Evolutionary conservation across 2,329 filamentous ascomycete genomes (phyloP), one percentile per base, ranked within the genome.

Genomic region (Fusarium burgessii): DNA sequence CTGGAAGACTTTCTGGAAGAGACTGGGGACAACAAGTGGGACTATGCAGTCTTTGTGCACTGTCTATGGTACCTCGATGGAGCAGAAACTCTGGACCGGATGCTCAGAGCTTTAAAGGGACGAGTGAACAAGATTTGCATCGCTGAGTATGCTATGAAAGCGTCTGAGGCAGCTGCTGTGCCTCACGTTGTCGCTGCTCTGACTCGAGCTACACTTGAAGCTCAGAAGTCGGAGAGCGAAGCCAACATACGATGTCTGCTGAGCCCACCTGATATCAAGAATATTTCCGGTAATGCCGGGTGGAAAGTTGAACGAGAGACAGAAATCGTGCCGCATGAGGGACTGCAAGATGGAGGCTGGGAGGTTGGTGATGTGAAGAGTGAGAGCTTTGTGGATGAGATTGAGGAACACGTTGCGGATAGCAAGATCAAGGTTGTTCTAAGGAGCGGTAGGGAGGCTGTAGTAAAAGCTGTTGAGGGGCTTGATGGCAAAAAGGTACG

Each of bases 121-220:
- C 23, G 63, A 3, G 63, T 61, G 1, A 15, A 18, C 1, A 66
- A n/a, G 13, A 2, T 66, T 4, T 66, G 62, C 13, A 42, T 66
- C 17, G 54, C 63, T 0, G 63, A 66, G 25, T 66, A 66, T 8
- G 45, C 63, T 1, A 61, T 66, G 62, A 65, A 66, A 4, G 54
- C 62, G 8, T 66, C 62, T 23, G 41, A 42, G 13, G 14, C 36
- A 6, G 9, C 54, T 3, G 62, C 62, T 25, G 15, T 54, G 3
- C 62, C 63, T 17, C 63, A 66, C 12, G 11, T 66, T 1, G 20
- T 66, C 11, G 62, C 63, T 12, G 63, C 63, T 0, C 3, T 66
- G 6, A 17, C 63, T 2, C 63, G 49, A 5, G 46, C 63, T 17
- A 66, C 63, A 20, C 32, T 66, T 5, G 62, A 58, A 8, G 41